Base-by-base conservation (phyloP, 805 yeast genomes). In the Spathaspora boniae region DNA sequence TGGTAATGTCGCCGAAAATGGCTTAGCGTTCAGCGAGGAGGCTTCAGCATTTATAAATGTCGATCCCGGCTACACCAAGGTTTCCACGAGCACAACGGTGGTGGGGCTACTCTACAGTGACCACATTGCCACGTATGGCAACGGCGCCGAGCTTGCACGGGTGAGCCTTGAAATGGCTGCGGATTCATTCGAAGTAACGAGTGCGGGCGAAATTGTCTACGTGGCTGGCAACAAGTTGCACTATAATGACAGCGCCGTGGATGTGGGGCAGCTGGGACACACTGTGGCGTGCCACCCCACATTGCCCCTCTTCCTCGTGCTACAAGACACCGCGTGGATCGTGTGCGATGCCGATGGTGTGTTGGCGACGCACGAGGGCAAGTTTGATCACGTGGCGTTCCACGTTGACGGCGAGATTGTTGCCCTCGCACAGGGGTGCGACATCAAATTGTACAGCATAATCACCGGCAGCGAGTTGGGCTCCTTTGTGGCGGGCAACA, bases 321-420 rank as follows among this genome's bases (percentile, higher is more conserved):
- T 65, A n/a, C 52, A 56, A 23, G 18, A 35, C 9, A 45, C 53
- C 20, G 33, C 49, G 5, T 50, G 63, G 52, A 29, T 47, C 7
- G 30, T 57, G 12, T 17, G 29, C 7, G 47, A 43, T 12, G 37
- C 23, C 3, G 40, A 34, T 22, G 42, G 24, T 29, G 21, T 31
- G n/a, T 26, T 36, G 23, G 9, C 28, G 5, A 34, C 21, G 6
- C 15, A 29, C 30, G 16, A 18, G 4, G 11, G 23, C 12, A 11
- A 16, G 12, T 22, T 27, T 5, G 11, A 6, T 9, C 37, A 55
- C 4, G 58, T 54, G 7, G 63, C 43, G 12, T 44, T 72, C 7
- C 78, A 74, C 41, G 72, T 70, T 16, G 79, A 74, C 48, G 79
- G 79, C 3, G 66, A 62, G 3, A 50, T 73, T 11, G 38, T 69